phyloP scores from a whole-genome alignment of 2,329 filamentous ascomycete genomes.

The Setomelanomma holmii region DNA sequence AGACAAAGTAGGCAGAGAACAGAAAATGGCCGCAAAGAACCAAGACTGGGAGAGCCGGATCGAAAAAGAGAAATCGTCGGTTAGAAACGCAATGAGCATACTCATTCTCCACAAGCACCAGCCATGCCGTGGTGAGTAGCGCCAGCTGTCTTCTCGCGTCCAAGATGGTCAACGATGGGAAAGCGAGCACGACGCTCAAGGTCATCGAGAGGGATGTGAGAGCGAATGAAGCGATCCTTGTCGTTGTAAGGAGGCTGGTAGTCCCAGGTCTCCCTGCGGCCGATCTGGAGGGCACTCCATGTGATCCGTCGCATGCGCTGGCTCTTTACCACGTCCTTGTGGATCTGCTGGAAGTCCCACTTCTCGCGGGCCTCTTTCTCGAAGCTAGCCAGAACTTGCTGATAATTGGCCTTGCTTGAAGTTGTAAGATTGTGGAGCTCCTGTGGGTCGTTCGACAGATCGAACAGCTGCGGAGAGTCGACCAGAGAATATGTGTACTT shows the following conservation, averaged over 20 bases:
- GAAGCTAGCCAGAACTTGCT: slow-evolving; percentile 65
- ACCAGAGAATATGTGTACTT: slow-evolving; percentile 89
- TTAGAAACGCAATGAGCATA: no score
- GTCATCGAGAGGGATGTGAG: slow-evolving; percentile 80
- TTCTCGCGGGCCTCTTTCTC: slow-evolving; percentile 73
- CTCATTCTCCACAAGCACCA: slow-evolving; percentile 44
- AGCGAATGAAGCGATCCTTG: slow-evolving; percentile 76
- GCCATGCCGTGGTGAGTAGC: slow-evolving; percentile 46
- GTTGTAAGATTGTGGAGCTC: slow-evolving; percentile 76
- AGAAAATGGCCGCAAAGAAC: no score
- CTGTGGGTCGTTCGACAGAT: slow-evolving; percentile 75
- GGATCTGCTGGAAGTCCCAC: slow-evolving; percentile 85
- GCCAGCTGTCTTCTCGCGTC: slow-evolving; percentile 43
- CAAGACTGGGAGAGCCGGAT: no score
- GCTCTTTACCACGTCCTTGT: slow-evolving; percentile 73
- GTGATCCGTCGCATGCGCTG: slow-evolving; percentile 82
- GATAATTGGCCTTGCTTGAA: slow-evolving; percentile 47
- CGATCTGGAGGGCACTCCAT: slow-evolving; percentile 79
- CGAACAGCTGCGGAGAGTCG: slow-evolving; percentile 84
- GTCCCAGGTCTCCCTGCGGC: slow-evolving; percentile 77
- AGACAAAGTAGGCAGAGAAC: not conserved
- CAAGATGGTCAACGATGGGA: slow-evolving; percentile 62
- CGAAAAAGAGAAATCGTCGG: no score
- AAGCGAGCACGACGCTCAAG: slow-evolving; percentile 78
- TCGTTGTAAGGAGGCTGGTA: slow-evolving; percentile 78